Conservation (phyloP, 2,329 filamentous ascomycete genomes). For the Aureobasidium sp. region DNA sequence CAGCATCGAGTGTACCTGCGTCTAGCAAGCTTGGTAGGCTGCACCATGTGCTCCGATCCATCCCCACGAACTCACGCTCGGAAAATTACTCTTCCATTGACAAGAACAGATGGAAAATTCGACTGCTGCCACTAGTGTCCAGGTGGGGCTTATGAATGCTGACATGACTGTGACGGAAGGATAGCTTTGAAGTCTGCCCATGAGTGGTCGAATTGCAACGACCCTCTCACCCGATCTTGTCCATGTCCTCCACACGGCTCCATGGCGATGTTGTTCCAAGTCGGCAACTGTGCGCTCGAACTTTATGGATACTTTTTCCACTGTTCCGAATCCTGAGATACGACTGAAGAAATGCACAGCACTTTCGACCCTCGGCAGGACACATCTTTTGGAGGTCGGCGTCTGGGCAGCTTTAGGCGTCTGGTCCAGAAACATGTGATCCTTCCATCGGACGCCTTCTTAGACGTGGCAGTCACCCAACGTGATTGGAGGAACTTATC, state of each 20-base stretch:
- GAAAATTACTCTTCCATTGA: no score
- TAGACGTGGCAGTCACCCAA: neutral
- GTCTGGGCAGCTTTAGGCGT: neutral
- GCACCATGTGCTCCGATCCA: neutral
- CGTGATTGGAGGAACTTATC: neutral
- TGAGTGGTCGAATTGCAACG: neutral
- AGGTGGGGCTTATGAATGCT: no score
- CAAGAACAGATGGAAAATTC: no score
- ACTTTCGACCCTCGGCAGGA: neutral
- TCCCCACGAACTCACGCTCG: no score
- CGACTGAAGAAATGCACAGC: neutral
- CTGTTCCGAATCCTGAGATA: neutral
- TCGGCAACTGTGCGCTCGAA: neutral
- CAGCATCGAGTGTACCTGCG: neutral
- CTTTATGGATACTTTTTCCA: neutral
- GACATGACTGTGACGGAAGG: neutral
- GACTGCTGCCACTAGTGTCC: neutral
- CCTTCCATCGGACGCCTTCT: neutral
- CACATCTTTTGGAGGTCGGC: neutral
- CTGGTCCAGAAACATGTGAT: neutral
- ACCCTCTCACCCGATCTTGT: neutral
- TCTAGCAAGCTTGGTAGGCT: neutral
- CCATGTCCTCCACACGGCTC: neutral
- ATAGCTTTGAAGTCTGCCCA: neutral
- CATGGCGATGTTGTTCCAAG: neutral